These are phyloP conservation scores for Sphaerostilbella broomeana DNA, from an alignment of 2,329 filamentous ascomycete genomes.

Conservation along the genomic window DNA sequence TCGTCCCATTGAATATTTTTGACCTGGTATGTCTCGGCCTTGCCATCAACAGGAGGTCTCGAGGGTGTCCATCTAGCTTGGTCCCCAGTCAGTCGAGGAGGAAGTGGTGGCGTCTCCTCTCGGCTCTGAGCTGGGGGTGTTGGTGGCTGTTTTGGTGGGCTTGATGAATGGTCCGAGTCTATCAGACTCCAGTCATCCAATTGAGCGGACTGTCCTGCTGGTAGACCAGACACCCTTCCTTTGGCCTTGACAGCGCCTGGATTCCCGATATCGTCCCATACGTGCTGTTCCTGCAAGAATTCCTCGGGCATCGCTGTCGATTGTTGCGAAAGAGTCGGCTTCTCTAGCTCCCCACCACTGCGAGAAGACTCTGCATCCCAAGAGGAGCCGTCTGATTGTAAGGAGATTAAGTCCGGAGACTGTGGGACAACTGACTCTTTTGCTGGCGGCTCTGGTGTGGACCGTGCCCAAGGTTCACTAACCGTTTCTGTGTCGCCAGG, in stretches of 20 bases:
- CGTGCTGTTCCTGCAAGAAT: conserved; percentile 37
- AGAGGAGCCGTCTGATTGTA: conserved; percentile 33
- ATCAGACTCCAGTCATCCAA: conserved; percentile 48
- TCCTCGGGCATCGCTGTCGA: conserved; percentile 27
- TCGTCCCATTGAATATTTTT: conserved; percentile 88
- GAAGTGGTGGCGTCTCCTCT: conserved; percentile 30
- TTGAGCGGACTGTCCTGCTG: conserved; percentile 16
- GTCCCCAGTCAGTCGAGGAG: conserved; percentile 28
- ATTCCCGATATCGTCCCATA: conserved; percentile 43
- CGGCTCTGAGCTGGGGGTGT: conserved; percentile 10
- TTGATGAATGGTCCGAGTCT: conserved; percentile 33
- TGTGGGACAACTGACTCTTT: conserved; percentile 17
- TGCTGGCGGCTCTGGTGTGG: conserved; percentile 16
- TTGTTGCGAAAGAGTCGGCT: conserved; percentile 20
- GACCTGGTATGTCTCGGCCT: conserved; percentile 79
- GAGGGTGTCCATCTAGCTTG: conserved; percentile 32
- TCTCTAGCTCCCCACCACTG: conserved; percentile 18
- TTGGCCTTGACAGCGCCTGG: conserved; percentile 38
- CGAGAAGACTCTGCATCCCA: conserved; percentile 35
- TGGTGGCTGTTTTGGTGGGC: conserved; percentile 10
- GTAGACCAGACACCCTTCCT: conserved; percentile 15
- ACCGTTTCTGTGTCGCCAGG: conserved; percentile 23
- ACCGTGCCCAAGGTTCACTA: conserved; percentile 26
- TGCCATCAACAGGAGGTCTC: conserved; percentile 37
- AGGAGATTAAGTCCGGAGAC: conserved; percentile 30